These are phyloP conservation scores for Beauveria sp. DNA, from an alignment of 2,329 filamentous ascomycete species.

Conservation along the genomic window DNA sequence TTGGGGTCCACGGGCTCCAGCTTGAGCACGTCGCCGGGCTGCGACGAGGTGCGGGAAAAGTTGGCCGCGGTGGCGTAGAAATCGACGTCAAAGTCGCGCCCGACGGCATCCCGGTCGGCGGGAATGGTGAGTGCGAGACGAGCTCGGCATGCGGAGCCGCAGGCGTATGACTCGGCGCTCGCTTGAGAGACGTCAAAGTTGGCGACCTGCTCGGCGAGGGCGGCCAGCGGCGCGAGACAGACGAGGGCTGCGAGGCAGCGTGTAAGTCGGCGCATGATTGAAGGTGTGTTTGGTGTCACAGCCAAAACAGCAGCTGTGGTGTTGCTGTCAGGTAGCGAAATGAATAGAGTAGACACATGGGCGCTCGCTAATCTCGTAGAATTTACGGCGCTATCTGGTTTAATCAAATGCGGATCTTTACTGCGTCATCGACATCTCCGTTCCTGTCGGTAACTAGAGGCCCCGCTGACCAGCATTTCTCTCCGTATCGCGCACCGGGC, in stretches of 20 bases:
- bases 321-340: background rate
- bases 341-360: background rate
- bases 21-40: slow-evolving; percentile 15
- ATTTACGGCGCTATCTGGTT: background rate
- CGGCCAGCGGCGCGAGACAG: background rate
- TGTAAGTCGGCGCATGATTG: background rate
- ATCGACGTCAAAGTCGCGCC: slow-evolving; percentile 9
- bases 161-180: slow-evolving; percentile 6
- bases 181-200: slow-evolving; percentile 5
- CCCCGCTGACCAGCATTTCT: background rate
- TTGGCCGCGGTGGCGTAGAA: slow-evolving; percentile 13
- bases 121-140: slow-evolving; percentile 11
- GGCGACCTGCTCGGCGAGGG: background rate
- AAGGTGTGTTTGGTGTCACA: background rate
- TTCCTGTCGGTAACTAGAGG: background rate
- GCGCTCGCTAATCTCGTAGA: background rate
- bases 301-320: background rate
- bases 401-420: background rate
- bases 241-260: background rate
- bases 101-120: slow-evolving; percentile 11
- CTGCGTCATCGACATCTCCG: background rate
- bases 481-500: background rate
- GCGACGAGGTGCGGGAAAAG: slow-evolving; percentile 6
- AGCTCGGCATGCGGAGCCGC: slow-evolving; percentile 8
- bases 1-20: slow-evolving; percentile 12